Conservation (phyloP, 176 grass and related monocot genomes). For the Oropetium thomaeum region DNA sequence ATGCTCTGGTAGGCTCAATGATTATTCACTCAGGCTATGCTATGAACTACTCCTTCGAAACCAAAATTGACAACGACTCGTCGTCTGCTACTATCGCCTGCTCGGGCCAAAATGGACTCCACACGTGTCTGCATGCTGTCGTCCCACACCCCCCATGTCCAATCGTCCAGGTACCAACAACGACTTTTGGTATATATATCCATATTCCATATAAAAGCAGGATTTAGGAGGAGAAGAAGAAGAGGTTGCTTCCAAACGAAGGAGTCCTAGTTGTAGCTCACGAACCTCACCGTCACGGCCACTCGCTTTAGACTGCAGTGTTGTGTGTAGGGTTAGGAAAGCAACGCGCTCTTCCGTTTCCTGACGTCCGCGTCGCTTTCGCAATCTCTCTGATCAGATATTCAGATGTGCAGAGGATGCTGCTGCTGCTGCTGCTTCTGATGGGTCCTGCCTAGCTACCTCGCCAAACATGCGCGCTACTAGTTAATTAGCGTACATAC, state of each 20-base stretch:
- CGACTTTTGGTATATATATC: neutral
- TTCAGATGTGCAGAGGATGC: neutral
- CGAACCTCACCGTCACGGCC: conserved; percentile 14
- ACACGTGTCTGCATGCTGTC: neutral
- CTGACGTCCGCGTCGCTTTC: conserved; percentile 44
- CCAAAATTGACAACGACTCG: neutral
- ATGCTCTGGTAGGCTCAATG: neutral
- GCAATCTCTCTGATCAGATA: conserved; percentile 11
- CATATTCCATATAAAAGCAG: neutral
- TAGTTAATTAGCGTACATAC: too few relatives aligned
- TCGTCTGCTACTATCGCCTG: neutral
- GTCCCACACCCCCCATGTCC: too few relatives aligned
- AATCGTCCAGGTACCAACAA: neutral
- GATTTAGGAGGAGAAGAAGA: neutral
- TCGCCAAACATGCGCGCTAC: conserved; percentile 17
- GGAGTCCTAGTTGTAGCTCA: neutral
- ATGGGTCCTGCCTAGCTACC: neutral
- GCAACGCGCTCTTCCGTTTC: conserved; percentile 11
- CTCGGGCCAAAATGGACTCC: too few relatives aligned
- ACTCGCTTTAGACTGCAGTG: too few relatives aligned
- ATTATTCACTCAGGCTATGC: too few relatives aligned
- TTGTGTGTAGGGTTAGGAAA: too few relatives aligned
- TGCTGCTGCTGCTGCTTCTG: too few relatives aligned
- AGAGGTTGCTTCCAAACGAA: conserved; percentile 9
- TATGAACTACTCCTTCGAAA: too few relatives aligned